Percentiles rank a stretch among this genome's conserved stretches.
phyloP scores from a whole-genome alignment of 2,329 filamentous ascomycete genomes.

The Pestalotiopsis sp. region DNA sequence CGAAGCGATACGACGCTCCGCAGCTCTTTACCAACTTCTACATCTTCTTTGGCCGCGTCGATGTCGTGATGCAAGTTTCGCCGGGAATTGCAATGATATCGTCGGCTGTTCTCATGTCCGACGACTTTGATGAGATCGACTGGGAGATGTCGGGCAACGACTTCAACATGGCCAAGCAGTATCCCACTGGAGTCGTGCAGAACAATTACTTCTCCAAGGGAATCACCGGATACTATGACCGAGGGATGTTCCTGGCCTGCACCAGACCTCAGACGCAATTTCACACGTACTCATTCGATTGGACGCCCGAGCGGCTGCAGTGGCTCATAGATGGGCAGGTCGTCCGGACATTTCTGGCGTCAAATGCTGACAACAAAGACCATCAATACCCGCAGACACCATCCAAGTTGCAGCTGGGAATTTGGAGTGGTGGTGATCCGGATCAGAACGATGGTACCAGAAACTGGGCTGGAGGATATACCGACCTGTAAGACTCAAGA shows the following conservation, averaged over 20 bases:
- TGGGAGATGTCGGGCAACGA: conserved; percentile 36
- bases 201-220: conserved; percentile 30
- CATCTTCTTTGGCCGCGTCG: conserved; percentile 34
- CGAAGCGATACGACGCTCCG: conserved; percentile 30
- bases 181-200: conserved; percentile 29
- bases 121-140: conserved; percentile 35
- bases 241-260: conserved; percentile 1
- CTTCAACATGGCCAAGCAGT: conserved; percentile 31
- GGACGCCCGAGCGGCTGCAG: conserved; percentile 30
- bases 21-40: conserved; percentile 36
- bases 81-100: conserved; percentile 33
- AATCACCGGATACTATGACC: conserved; percentile 22
- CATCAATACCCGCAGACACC: conserved; percentile 28
- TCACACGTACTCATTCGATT: conserved; percentile 36
- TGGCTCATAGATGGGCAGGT: conserved; percentile 34
- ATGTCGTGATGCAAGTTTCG: conserved; percentile 35
- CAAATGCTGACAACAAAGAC: conserved; percentile 24
- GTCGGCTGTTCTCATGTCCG: conserved; percentile 30
- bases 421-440: conserved; percentile 34
- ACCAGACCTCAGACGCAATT: conserved; percentile 30
- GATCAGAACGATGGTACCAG: conserved; percentile 31
- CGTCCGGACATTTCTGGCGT: conserved; percentile 27
- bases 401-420: conserved; percentile 34
- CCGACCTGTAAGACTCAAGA: conserved; percentile 23
- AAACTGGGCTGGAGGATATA: conserved; percentile 34